These are phyloP conservation scores for Verticillium isaacii DNA, from an alignment of 2,329 filamentous ascomycete genomes.

Conservation along the genomic window DNA sequence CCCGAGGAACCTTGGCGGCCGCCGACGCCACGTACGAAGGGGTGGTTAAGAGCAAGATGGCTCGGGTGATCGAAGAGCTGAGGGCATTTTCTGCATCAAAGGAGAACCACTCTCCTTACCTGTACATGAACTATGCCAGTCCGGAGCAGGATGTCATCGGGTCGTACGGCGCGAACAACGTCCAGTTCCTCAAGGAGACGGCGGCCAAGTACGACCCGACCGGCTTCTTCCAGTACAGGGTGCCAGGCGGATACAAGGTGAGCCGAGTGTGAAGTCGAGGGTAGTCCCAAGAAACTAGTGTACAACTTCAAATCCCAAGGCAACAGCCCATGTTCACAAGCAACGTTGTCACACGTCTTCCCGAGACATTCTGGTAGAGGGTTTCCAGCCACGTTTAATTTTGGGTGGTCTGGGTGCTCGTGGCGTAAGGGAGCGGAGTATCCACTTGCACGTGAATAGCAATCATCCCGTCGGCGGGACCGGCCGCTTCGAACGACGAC, in stretches of 20 bases:
- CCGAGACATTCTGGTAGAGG: too few species aligned
- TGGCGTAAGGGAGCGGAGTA: neutral
- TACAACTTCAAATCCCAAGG: too few species aligned
- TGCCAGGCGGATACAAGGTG: constrained; percentile 4
- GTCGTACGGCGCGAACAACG: constrained; percentile 3
- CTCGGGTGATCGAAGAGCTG: neutral
- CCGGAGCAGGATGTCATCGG: constrained; percentile 4
- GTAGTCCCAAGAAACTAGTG: too few species aligned
- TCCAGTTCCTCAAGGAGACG: constrained; percentile 1
- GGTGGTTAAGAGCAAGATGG: neutral
- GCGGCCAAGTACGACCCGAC: constrained; percentile 12
- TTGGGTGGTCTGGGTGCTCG: too few species aligned
- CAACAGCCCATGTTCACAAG: too few species aligned
- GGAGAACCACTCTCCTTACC: constrained; percentile 5
- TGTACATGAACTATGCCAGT: constrained; percentile 8
- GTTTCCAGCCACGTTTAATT: too few species aligned
- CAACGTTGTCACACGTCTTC: too few species aligned
- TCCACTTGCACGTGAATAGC: neutral
- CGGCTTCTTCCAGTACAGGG: constrained; percentile 17
- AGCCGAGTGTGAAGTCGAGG: neutral
- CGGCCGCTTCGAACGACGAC: neutral
- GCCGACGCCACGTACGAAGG: constrained; percentile 1
- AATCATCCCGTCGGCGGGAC: neutral
- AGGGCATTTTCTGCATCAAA: constrained; percentile 1
- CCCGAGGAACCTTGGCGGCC: neutral